Percentiles rank a stretch among this genome's conserved stretches.
phyloP scores from a whole-genome alignment of 176 grass and related monocot genomes.

The Zizania latifolia region DNA sequence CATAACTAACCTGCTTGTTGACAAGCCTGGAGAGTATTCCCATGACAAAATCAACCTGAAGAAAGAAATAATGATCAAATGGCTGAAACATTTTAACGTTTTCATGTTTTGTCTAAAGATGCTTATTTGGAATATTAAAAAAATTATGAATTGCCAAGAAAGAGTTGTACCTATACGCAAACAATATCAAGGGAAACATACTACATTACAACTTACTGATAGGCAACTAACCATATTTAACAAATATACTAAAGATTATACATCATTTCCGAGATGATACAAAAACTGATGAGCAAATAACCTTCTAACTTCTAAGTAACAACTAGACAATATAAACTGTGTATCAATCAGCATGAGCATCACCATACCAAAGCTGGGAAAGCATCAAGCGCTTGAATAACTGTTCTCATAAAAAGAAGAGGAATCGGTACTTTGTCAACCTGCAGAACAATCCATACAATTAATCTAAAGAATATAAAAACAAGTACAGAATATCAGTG shows the following conservation, averaged over 20 bases:
- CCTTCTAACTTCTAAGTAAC: neutral
- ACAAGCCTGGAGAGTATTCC: conserved; percentile 86
- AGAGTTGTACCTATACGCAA: neutral
- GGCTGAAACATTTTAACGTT: neutral
- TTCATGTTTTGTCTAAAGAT: neutral
- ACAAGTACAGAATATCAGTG: neutral
- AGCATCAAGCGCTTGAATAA: conserved; percentile 97
- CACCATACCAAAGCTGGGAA: conserved; percentile 88
- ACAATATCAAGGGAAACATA: neutral
- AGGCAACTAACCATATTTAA: neutral
- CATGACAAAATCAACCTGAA: conserved; percentile 99
- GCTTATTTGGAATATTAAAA: neutral
- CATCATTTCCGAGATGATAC: neutral
- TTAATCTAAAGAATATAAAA: conserved; percentile 10
- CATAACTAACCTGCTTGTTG: conserved; percentile 60
- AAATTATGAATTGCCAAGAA: neutral
- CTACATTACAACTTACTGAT: neutral
- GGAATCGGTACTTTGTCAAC: conserved; percentile 89
- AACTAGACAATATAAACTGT: conserved; percentile 14
- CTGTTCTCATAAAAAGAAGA: conserved; percentile 98
- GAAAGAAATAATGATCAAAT: conserved; percentile 32
- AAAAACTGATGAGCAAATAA: neutral
- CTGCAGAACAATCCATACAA: conserved; percentile 35
- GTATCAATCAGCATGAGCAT: conserved; percentile 6
- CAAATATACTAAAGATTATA: conserved; percentile 5